Base-by-base conservation (phyloP, 2,329 filamentous ascomycete genomes). In the Epichloe hybrida region DNA sequence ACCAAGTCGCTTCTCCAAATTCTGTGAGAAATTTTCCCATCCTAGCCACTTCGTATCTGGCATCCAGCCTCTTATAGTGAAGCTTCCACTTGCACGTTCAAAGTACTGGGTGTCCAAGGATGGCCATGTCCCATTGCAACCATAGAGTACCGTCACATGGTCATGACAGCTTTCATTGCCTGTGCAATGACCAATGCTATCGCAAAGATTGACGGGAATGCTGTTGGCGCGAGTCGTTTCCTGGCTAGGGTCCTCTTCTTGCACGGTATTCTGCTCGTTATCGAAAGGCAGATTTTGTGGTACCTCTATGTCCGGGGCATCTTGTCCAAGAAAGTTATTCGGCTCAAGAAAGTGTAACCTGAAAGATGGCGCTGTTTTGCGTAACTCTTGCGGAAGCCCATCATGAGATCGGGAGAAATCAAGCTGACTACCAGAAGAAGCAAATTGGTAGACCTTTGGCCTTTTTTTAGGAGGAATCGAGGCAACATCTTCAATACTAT, bases 31-130 rank as follows among this genome's bases (percentile, higher is more conserved):
- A 12, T 52, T 52, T 17, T 59, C 60, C 64, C 65, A 67, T 37
- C 53, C 55, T 44, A 71, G 66, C 61, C 65, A 67, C 45, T 59
- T 58, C 2, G 56, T 56, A 48, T 63, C 59, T n/a, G 73, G 72
- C 62, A 72, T 66, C 68, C 66, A 72, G 7, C 72, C 72, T 2
- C 64, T 55, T 53, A 74, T 57, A 0, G 68, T 67, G 53, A 73
- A 69, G 53, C 71, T 75, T 17, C 56, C 54, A 35, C 61, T 62
- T 20, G 63, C 54, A 9, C 57, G 53, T 48, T 70, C 66, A 48
- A 74, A 71, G 42, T 68, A 65, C 11, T 59, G 47, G 5, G 55
- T 41, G 2, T 61, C 54, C 4, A 65, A 54, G 6, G 51, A 55
- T 7, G 67, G 64, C 68, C 69, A 71, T 17, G 43, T 49, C 17